Evolutionary conservation across 2,329 filamentous ascomycete genomes (phyloP), one percentile per base, ranked within the genome.

Genomic region (Claviceps sp.): DNA sequence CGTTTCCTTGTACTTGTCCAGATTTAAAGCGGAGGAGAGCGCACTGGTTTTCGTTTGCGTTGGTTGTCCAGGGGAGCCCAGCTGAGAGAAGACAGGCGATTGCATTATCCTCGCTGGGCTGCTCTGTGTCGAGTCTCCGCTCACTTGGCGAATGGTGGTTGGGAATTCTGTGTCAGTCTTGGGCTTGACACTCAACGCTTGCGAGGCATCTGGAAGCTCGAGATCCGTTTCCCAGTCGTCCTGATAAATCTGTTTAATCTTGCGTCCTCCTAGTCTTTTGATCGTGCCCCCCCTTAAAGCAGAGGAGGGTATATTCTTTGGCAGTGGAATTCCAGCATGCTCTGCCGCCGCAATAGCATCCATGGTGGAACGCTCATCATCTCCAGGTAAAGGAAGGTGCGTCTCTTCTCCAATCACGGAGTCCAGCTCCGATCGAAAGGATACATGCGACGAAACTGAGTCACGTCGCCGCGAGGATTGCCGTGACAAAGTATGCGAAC

Each of bases 241-340:
- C 56, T 86, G 81, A 54, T 87, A 79, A 42, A 84, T 81, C 62
- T 80, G 85, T 61, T 82, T 84, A 20, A 85, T 75, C 61, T 84
- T 88, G 58, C 81, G 78, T 54, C 81, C 82, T 48, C 90, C 90
- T 37, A 97, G 75, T 59, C 90, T 78, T 71, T 94, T 95, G 63
- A 97, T 97, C 9, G 89, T 91, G 50, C 93, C 93, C 50, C 91
- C 91, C 65, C 93, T 79, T 43, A 98, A 73, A 34, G 93, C 93
- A 20, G 91, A 95, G 34, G 86, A 81, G 1, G 91, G 89, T 37
- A 97, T 82, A 63, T 90, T 90, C 50, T 80, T 74, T 30, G 93
- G 93, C 52, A 97, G 81, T 6, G 93, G 91, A 57, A 98, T 95
- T 59, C 93, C 93, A 26, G 89, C 90, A 64, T 82, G 84, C 62